Percentiles rank a stretch among this genome's conserved stretches.
phyloP scores from a whole-genome alignment of 805 yeast species.

The Candida jianshihensis region DNA sequence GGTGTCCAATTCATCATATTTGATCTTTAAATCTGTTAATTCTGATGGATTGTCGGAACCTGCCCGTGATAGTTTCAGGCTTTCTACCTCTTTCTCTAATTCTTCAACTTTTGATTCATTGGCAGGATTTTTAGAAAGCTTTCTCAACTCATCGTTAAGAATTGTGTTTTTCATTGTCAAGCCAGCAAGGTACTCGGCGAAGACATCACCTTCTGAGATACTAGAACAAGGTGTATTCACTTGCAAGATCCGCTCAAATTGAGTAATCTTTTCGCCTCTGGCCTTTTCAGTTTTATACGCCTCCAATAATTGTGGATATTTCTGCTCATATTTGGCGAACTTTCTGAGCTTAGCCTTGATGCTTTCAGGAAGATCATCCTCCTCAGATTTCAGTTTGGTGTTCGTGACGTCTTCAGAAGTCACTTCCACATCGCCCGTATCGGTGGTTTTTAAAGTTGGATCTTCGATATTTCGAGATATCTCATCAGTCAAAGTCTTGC shows the following conservation, averaged over 20 bases:
- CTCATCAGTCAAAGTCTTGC: slow-evolving; percentile 60
- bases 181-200: slow-evolving; percentile 64
- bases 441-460: no score
- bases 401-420: no score
- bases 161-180: slow-evolving; percentile 52
- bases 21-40: slow-evolving; percentile 2
- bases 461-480: slow-evolving; percentile 37
- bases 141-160: slow-evolving; percentile 59
- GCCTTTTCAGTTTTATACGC: slow-evolving; percentile 81
- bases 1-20: slow-evolving; percentile 7
- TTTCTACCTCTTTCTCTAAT: slow-evolving; percentile 6
- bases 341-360: slow-evolving; percentile 60
- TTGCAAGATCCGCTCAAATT: slow-evolving; percentile 61
- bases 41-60: neutral
- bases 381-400: no score
- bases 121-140: slow-evolving; percentile 12
- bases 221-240: slow-evolving; percentile 79
- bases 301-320: slow-evolving; percentile 76
- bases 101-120: slow-evolving; percentile 5
- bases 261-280: slow-evolving; percentile 48
- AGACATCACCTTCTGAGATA: slow-evolving; percentile 62
- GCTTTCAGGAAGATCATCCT: slow-evolving; percentile 38
- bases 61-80: slow-evolving; percentile 7
- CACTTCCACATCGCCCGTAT: no score
- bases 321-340: slow-evolving; percentile 81